These are phyloP conservation scores for Rhypophila decipiens DNA, from an alignment of 495 filamentous ascomycete genomes.

Conservation along the genomic window DNA sequence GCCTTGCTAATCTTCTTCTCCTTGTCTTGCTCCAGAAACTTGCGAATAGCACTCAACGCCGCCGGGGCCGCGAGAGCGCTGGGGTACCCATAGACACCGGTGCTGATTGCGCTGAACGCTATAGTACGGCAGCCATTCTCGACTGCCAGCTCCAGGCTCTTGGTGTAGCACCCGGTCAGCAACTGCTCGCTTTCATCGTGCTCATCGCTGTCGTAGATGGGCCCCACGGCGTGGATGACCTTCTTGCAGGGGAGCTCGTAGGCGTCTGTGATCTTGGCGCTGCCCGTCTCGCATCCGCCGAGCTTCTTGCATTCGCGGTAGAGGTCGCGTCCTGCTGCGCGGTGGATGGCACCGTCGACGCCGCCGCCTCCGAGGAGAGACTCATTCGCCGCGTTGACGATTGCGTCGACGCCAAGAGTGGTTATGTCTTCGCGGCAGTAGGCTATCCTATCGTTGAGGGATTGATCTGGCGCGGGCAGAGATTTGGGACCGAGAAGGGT, in stretches of 20 bases:
- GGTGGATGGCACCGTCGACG: slow-evolving; percentile 83
- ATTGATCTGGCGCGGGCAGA: slow-evolving; percentile 33
- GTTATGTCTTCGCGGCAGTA: slow-evolving; percentile 79
- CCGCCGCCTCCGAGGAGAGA: slow-evolving; percentile 79
- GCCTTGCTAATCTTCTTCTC: slow-evolving; percentile 60
- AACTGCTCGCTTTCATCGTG: slow-evolving; percentile 39
- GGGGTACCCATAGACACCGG: slow-evolving; percentile 87
- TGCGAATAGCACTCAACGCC: slow-evolving; percentile 62
- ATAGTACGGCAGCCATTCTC: slow-evolving; percentile 59
- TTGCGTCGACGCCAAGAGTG: slow-evolving; percentile 67
- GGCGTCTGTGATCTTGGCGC: slow-evolving; percentile 75
- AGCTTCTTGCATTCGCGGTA: slow-evolving; percentile 62
- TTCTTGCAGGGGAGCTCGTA: slow-evolving; percentile 69
- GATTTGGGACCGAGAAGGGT: slow-evolving; percentile 17
- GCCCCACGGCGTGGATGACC: slow-evolving; percentile 88
- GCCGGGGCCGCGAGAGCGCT: slow-evolving; percentile 59
- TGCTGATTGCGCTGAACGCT: slow-evolving; percentile 79
- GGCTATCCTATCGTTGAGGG: slow-evolving; percentile 66
- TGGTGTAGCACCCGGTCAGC: slow-evolving; percentile 66
- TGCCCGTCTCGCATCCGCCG: slow-evolving; percentile 67
- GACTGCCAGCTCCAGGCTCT: slow-evolving; percentile 65
- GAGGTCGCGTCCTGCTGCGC: slow-evolving; percentile 65
- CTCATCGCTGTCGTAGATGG: slow-evolving; percentile 54
- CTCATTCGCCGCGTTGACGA: slow-evolving; percentile 89
- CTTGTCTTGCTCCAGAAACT: slow-evolving; percentile 51